These are phyloP conservation scores for Peronosclerospora sorghi DNA, from an alignment of 352 stramenopile species.

Conservation along the genomic window DNA sequence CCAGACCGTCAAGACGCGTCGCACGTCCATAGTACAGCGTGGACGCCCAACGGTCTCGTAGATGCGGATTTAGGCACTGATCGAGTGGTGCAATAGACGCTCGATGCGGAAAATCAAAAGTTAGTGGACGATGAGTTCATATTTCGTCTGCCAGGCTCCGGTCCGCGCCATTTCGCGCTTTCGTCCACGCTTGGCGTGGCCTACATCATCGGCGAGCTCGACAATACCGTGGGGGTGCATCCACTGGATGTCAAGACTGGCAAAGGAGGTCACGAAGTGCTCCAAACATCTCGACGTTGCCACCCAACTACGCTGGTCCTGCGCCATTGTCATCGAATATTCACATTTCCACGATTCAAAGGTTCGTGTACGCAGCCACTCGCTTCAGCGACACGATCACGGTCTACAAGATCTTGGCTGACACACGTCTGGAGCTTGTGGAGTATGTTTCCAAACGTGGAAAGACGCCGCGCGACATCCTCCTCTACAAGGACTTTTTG, in stretches of 20 bases:
- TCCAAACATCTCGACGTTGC: constrained; percentile 64
- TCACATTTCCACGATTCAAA: constrained; percentile 34
- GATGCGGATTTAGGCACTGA: constrained; percentile 66
- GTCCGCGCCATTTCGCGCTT: constrained; percentile 69
- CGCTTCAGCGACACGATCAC: constrained; percentile 56
- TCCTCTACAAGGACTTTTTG: constrained; percentile 41
- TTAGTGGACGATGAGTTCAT: constrained; percentile 34
- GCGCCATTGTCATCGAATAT: constrained; percentile 32
- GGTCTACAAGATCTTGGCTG: constrained; percentile 37
- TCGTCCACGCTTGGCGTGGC: constrained; percentile 32
- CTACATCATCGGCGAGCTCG: constrained; percentile 66
- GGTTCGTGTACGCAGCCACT: constrained; percentile 58
- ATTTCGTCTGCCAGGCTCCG: constrained; percentile 30
- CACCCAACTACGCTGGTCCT: constrained; percentile 24
- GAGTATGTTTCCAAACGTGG: constrained; percentile 36
- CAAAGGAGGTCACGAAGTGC: constrained; percentile 24
- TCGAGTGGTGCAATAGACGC: constrained; percentile 42
- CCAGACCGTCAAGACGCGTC: constrained; percentile 60
- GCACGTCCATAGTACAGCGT: constrained; percentile 70
- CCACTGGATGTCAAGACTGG: constrained; percentile 31
- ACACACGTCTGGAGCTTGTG: constrained; percentile 34
- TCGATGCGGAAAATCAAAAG: constrained; percentile 31
- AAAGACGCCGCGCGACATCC: constrained; percentile 41
- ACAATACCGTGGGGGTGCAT: constrained; percentile 55
- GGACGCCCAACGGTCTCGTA: constrained; percentile 32